Evolutionary conservation across 192 early-diverging fungal species (phyloP), one percentile per base, ranked within the genome.

Genomic region (Dispira simplex): DNA sequence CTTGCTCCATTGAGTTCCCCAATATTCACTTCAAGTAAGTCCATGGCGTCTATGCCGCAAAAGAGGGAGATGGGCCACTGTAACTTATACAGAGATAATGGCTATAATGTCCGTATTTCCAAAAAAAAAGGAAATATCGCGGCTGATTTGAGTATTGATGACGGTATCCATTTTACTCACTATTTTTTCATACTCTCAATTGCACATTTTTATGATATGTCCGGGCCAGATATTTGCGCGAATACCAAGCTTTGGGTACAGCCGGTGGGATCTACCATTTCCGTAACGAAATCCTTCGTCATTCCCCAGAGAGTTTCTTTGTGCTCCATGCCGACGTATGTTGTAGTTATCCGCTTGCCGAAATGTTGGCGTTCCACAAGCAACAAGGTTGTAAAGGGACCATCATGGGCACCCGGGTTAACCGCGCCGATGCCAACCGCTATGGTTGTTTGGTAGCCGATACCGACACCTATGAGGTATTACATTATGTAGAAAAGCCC

Each of bases 401-500:
- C 5, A 85, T 98, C 55, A 80, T 98, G 75, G 86, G 89, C 13
- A 90, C 90, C 63, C 86, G 91, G 73, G 92, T 91, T 52, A 77
- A 76, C n/a, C 84, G 86, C 39, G 81, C 88, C 27, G 74, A 81
- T 46, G 90, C 89, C 25, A 82, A 86, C 53, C 85, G 87, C 71
- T 99, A 89, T 77, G 96, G 96, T 59, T 95, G 90, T 73, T 75
- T 99, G 48, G 93, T 97, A 16, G 81, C 89, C n/a, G 84, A 93
- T 66, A 75, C 81, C 12, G 88, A 91, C 44, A 98, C 89, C 14
- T 76, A 87, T 53, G 86, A 94, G 68, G 94, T 95, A 0, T 76
- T 92, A 66, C 96, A 99, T 75, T 99, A 97, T 69, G 96, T 97
- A 28, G 94, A 99, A 72, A 99, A 99, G 78, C 96, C 96, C 14